These are phyloP conservation scores for Rosa hybrid DNA, from an alignment of 331 rosid species.

Conservation along the genomic window DNA sequence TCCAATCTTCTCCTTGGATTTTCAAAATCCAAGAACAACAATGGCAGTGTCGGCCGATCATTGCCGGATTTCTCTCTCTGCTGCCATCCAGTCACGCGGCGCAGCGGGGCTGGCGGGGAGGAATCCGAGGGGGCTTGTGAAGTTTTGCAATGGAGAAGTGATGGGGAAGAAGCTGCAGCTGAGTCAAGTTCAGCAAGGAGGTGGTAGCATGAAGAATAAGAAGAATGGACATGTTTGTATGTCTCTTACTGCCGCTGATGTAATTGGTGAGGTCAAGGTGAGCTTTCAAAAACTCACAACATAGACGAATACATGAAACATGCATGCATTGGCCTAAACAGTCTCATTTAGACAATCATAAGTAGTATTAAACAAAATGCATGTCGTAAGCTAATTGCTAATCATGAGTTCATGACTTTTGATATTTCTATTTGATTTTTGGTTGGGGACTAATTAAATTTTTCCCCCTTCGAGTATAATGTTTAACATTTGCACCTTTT, in stretches of 20 bases:
- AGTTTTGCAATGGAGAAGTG: conserved; percentile 47
- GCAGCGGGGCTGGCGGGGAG: conserved; percentile 23
- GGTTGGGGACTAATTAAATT: background rate
- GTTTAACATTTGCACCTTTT: background rate
- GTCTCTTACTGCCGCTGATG: conserved; percentile 35
- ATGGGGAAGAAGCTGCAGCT: conserved; percentile 53
- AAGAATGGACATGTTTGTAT: conserved; percentile 29
- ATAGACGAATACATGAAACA: background rate
- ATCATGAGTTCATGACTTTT: background rate
- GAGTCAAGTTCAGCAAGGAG: conserved; percentile 21
- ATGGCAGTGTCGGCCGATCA: conserved; percentile 40
- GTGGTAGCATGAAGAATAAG: conserved; percentile 8
- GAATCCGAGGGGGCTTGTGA: conserved; percentile 33
- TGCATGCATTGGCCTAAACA: background rate
- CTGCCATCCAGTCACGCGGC: conserved; percentile 24
- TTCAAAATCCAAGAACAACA: background rate
- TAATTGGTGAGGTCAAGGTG: conserved; percentile 35
- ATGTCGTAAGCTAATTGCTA: background rate
- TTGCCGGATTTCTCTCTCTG: conserved; percentile 40
- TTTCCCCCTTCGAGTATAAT: background rate
- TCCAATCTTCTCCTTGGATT: conserved; percentile 24
- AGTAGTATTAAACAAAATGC: background rate
- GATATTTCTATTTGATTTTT: background rate
- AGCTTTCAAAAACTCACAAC: background rate
- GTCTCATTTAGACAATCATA: background rate